Conservation (phyloP, 768 basidiomycete species). For the Mycena floridula region DNA sequence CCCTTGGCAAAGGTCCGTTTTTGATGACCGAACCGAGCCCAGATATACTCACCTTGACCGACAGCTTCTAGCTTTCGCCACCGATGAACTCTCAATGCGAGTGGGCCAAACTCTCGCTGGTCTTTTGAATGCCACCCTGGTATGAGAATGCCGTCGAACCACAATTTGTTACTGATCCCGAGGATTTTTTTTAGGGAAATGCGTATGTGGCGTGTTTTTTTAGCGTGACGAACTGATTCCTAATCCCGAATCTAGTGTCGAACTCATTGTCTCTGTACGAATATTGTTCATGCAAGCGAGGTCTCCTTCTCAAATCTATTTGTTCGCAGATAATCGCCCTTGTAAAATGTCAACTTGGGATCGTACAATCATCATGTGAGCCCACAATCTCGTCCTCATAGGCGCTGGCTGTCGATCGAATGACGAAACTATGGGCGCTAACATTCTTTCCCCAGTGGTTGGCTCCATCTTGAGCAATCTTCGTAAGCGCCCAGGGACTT, state of each 20-base stretch:
- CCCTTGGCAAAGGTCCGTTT: conserved; percentile 70
- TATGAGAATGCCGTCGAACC: too few species aligned
- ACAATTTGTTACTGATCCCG: too few species aligned
- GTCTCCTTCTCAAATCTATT: not conserved
- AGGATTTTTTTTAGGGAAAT: conserved; percentile 47
- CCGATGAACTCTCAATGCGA: conserved; percentile 77
- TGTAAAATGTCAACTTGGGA: conserved; percentile 49
- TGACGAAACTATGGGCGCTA: not conserved
- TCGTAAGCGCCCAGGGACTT: conserved; percentile 31
- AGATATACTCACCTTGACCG: not conserved
- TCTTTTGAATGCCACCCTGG: conserved; percentile 79
- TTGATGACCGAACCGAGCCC: too few species aligned
- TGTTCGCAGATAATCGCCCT: conserved; percentile 40
- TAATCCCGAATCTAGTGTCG: conserved; percentile 37
- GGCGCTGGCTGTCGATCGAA: not conserved
- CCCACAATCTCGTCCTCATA: conserved; percentile 3
- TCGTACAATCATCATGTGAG: conserved; percentile 81
- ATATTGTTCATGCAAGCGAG: not conserved
- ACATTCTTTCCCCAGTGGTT: conserved; percentile 45
- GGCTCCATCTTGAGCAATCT: conserved; percentile 86
- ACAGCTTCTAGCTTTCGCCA: conserved; percentile 76
- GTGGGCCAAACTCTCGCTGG: conserved; percentile 83
- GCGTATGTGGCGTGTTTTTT: conserved; percentile 27
- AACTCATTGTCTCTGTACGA: conserved; percentile 74
- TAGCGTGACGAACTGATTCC: conserved; percentile 28